Base-by-base conservation (phyloP, 805 yeast species). In the Cyberlindnera amylophila region DNA sequence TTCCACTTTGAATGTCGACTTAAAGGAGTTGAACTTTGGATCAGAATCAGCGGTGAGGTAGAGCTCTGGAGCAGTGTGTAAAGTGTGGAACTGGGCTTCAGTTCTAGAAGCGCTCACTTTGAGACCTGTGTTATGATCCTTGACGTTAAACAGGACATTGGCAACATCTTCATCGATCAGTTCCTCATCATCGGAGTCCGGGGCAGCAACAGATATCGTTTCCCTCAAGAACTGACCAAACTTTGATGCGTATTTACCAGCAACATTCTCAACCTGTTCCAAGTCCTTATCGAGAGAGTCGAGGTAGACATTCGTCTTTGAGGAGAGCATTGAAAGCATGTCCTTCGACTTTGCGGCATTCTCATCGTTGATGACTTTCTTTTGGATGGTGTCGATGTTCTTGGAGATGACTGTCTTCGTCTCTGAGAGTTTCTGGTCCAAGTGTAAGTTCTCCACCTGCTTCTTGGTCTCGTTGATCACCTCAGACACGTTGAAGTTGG, bases 261-360 rank as follows among this genome's bases (percentile, higher is more conserved):
- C 90, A 26, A 72, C 63, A 39, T 73, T 75, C 59, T 90, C 96
- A 7, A 87, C 80, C 40, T 70, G 69, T 52, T 86, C 96, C 35
- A 90, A 68, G 51, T 80, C 82, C 49, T 75, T 65, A 60, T 89
- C 97, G 46, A 90, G 70, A 7, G 77, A 74, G 48, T 86, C 90
- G 38, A 89, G 67, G 39, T 75, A 77, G 35, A 71, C 72, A 51
- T 84, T 87, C 7, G 89, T 81, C 48, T 69, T 63, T 35, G 35
- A 11, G 8, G 50, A 44, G 21, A 49, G 47, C 14, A 45, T 17
- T 4, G 38, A 34, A 11, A 49, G 32, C 47, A 49, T 42, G 34
- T 41, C 28, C 36, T 43, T 45, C 8, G 51, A 45, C 42, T 45
- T 42, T 13, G 39, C 41, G 5, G 41, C 37, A 12, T 42, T 46